A percentile compares a stretch with the other conserved stretches of the same genome.
These are phyloP conservation scores for Pythium biforme DNA, from an alignment of 352 stramenopile genomes.

Conservation along the genomic window DNA sequence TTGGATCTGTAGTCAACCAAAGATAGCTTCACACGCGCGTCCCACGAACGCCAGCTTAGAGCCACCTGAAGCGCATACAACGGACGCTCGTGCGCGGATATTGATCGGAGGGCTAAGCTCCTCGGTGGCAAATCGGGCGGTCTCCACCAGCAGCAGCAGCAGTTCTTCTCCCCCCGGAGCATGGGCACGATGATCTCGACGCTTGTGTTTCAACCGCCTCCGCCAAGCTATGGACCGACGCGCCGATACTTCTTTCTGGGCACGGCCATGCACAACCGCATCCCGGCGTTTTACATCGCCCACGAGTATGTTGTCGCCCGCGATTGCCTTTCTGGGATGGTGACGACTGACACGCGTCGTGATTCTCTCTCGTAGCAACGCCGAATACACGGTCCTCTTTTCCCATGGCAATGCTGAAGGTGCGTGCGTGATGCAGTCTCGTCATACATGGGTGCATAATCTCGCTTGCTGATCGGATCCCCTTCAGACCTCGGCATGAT, in stretches of 20 bases:
- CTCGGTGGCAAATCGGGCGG: no score
- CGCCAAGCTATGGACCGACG: slow-evolving; percentile 69
- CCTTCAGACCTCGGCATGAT: slow-evolving; percentile 94
- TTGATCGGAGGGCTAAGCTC: background rate
- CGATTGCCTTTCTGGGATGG: background rate
- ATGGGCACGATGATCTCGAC: slow-evolving; percentile 84
- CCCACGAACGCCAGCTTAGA: no score
- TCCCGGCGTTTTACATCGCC: slow-evolving; percentile 96
- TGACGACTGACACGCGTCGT: background rate
- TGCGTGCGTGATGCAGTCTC: no score
- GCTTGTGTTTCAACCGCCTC: slow-evolving; percentile 89
- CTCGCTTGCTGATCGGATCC: background rate
- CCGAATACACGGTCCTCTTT: slow-evolving; percentile 95
- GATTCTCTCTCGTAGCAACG: slow-evolving; percentile 51
- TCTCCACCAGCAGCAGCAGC: background rate
- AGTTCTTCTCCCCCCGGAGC: slow-evolving; percentile 2
- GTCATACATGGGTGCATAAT: background rate
- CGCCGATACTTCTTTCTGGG: slow-evolving; percentile 93
- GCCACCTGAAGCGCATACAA: background rate
- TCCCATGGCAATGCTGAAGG: slow-evolving; percentile 97
- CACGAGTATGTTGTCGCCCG: slow-evolving; percentile 48
- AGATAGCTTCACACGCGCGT: slow-evolving; percentile 23
- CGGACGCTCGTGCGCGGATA: slow-evolving; percentile 1
- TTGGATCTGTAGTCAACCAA: slow-evolving; percentile 1
- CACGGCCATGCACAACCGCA: slow-evolving; percentile 84